These are phyloP conservation scores for Pezicula rhizophila DNA, from an alignment of 2,329 filamentous ascomycete genomes.

Conservation along the genomic window DNA sequence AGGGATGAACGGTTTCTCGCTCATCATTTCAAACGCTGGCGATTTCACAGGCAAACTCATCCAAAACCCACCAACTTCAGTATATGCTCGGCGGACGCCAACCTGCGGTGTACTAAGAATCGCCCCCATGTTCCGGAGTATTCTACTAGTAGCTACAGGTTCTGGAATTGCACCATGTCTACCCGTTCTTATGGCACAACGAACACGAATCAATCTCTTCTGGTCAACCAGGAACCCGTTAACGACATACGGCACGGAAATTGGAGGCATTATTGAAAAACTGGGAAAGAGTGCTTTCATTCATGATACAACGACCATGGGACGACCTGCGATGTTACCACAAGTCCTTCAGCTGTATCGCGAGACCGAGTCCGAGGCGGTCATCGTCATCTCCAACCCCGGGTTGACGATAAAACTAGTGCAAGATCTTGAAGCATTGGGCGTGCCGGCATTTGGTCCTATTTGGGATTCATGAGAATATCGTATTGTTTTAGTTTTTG, in stretches of 20 bases:
- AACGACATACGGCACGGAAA: conserved; percentile 28
- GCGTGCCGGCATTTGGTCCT: conserved; percentile 25
- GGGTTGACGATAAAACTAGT: conserved; percentile 28
- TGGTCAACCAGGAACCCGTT: conserved; percentile 30
- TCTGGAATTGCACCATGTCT: conserved; percentile 65
- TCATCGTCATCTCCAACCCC: conserved; percentile 28
- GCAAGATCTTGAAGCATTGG: conserved; percentile 27
- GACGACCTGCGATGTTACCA: conserved; percentile 27
- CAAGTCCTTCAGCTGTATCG: conserved; percentile 19
- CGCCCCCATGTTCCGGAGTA: conserved; percentile 56
- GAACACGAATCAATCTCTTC: conserved; percentile 42
- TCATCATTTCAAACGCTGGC: conserved; percentile 64
- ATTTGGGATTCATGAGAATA: conserved; percentile 22
- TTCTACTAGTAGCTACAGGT: conserved; percentile 63
- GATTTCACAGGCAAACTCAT: conserved; percentile 66
- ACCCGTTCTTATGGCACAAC: conserved; percentile 48
- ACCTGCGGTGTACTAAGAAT: conserved; percentile 61
- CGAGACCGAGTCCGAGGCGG: conserved; percentile 25
- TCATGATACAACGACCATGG: conserved; percentile 25
- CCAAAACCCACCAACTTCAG: conserved; percentile 47
- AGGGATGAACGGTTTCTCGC: conserved; percentile 51
- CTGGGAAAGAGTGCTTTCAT: conserved; percentile 29
- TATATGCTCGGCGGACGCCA: conserved; percentile 63
- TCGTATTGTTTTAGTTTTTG: no score
- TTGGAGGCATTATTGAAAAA: conserved; percentile 20